Percentiles rank a stretch among this genome's conserved stretches.
Evolutionary conservation across 73 alveolate genomes (phyloP).

Genomic region (Durusdinium trenchii): DNA sequence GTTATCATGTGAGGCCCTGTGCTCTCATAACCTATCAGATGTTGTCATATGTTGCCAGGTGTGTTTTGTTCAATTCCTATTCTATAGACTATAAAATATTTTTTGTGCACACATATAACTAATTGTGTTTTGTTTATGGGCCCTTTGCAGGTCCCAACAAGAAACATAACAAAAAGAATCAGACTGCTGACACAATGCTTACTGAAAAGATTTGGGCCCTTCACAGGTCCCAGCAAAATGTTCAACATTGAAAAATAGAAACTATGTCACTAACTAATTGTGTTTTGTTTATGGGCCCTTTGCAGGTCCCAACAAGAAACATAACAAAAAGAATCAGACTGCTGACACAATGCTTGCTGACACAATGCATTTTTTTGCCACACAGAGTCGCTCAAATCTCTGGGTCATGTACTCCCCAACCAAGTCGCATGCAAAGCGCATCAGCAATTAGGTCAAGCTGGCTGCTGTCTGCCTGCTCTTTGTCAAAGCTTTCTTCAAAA

Average conservation of each 20-base stretch:
- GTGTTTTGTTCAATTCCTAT: too few species aligned
- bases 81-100: too few species aligned
- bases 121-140: too few species aligned
- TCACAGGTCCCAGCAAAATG: neutral
- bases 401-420: neutral
- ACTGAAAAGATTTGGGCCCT: neutral
- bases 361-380: neutral
- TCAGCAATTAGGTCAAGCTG: neutral
- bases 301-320: neutral
- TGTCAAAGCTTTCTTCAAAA: neutral
- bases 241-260: too few species aligned
- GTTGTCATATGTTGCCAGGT: neutral
- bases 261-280: too few species aligned
- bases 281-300: neutral
- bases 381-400: neutral
- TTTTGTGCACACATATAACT: too few species aligned
- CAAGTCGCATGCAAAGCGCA: neutral
- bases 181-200: too few species aligned
- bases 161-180: too few species aligned
- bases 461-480: neutral
- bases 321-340: too few species aligned
- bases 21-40: neutral
- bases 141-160: neutral
- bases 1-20: neutral
- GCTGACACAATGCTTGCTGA: too few species aligned